A percentile compares a stretch with the other conserved stretches of the same genome.
Conservation (phyloP, 225 moss, liverwort and hornwort genomes). For the Pleurozium schreberi region DNA sequence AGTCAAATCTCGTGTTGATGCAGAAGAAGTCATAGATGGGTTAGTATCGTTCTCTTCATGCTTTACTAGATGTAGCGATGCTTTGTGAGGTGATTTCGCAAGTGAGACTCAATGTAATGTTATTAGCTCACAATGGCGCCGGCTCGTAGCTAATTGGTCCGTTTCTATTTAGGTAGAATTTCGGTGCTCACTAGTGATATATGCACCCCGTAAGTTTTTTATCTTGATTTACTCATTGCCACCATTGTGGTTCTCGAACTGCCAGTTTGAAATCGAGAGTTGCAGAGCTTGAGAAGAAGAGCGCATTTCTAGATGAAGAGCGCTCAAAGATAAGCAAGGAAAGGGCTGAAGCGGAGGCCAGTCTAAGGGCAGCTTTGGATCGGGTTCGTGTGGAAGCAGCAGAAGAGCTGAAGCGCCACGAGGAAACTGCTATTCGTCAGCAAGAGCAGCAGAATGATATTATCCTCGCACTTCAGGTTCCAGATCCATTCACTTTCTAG, state of each 20-base stretch:
- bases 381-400: slow-evolving; percentile 65
- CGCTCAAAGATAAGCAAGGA: slow-evolving; percentile 59
- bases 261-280: slow-evolving; percentile 59
- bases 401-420: slow-evolving; percentile 70
- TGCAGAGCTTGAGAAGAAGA: slow-evolving; percentile 54
- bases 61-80: not conserved
- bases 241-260: not conserved
- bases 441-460: slow-evolving; percentile 87
- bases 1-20: slow-evolving; percentile 75
- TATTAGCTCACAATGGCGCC: not conserved
- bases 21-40: slow-evolving; percentile 86
- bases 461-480: slow-evolving; percentile 65
- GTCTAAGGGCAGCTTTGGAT: slow-evolving; percentile 51
- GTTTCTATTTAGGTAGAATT: not conserved
- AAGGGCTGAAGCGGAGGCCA: slow-evolving; percentile 64
- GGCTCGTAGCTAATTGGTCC: not conserved
- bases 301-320: slow-evolving; percentile 61
- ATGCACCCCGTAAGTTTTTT: not conserved
- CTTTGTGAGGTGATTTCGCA: not conserved
- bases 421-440: slow-evolving; percentile 60
- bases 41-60: not conserved
- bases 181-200: not conserved
- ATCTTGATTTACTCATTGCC: not conserved
- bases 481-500: not conserved
- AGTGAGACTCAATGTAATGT: not conserved